phyloP scores from a whole-genome alignment of 1,284 basidiomycete genomes.

The Heterobasidion occidentale region DNA sequence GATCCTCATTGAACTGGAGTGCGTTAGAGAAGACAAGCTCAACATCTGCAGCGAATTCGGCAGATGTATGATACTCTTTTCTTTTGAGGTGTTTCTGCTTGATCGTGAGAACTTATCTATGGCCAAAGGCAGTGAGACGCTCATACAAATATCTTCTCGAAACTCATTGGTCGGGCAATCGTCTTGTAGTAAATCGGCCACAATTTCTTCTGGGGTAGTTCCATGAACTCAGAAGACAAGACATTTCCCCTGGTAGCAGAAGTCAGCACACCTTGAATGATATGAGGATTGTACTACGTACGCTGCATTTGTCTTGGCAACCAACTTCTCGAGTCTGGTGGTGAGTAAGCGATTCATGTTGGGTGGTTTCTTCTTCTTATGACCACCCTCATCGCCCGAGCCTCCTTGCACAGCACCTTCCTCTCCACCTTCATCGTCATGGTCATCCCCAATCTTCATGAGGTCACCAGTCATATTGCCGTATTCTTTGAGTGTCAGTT shows the following conservation, averaged over 20 bases:
- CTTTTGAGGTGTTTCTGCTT: constrained; percentile 66
- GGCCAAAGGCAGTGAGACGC: not conserved
- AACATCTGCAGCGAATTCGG: constrained; percentile 79
- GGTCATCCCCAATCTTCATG: constrained; percentile 32
- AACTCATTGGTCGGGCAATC: constrained; percentile 78
- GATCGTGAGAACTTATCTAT: constrained; percentile 5
- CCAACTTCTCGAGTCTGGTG: constrained; percentile 57
- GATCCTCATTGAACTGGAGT: constrained; percentile 71
- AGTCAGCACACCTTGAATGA: not conserved
- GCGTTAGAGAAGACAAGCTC: constrained; percentile 93
- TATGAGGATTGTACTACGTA: constrained; percentile 25
- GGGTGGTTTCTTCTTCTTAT: constrained; percentile 50
- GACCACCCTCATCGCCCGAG: constrained; percentile 30
- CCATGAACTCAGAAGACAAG: constrained; percentile 75
- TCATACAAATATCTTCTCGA: constrained; percentile 75
- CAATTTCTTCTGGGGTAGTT: constrained; percentile 69
- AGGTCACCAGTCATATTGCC: constrained; percentile 44
- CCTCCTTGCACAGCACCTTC: constrained; percentile 24
- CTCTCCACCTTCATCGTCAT: constrained; percentile 18
- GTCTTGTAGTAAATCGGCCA: constrained; percentile 84
- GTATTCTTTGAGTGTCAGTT: constrained; percentile 60
- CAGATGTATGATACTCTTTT: constrained; percentile 59
- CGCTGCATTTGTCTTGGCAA: constrained; percentile 60
- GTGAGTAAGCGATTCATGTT: constrained; percentile 58
- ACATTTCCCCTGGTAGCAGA: constrained; percentile 47